Evolutionary conservation across 2,329 filamentous ascomycete genomes (phyloP).

Genomic region (Colletotrichum navitas): DNA sequence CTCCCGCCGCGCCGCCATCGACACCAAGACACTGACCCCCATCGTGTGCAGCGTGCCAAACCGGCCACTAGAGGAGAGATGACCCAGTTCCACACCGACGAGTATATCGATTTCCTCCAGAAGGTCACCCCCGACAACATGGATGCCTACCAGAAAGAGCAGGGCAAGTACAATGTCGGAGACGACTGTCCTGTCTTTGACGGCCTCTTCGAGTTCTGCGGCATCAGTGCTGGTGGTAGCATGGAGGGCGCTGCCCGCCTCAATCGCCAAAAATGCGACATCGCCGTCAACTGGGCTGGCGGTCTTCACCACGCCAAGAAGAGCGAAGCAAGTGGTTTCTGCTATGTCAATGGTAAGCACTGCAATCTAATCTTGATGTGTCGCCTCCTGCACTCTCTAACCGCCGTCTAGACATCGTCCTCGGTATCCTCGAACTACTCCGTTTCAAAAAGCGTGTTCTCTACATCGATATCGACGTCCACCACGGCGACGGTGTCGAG

Average conservation of each 20-base stretch:
- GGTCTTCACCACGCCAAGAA: conserved; percentile 98
- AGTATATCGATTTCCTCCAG: conserved; percentile 94
- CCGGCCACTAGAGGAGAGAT: conserved; percentile 91
- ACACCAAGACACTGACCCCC: conserved; percentile 27
- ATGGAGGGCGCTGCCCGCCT: conserved; percentile 94
- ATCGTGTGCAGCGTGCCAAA: conserved; percentile 75
- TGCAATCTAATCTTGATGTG: too few species aligned
- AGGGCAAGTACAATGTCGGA: conserved; percentile 93
- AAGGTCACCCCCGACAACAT: conserved; percentile 99
- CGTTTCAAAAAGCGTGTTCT: conserved; percentile 94
- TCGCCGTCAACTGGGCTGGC: conserved; percentile 98
- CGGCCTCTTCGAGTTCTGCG: conserved; percentile 96
- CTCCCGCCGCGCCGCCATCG: not conserved
- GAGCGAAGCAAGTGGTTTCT: conserved; percentile 95
- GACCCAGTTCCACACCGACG: conserved; percentile 92
- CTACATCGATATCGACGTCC: conserved; percentile 96
- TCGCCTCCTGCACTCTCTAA: conserved; percentile 5
- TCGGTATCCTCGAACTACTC: conserved; percentile 92
- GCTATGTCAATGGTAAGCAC: conserved; percentile 88
- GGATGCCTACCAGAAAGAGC: conserved; percentile 91
- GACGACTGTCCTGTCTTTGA: conserved; percentile 99
- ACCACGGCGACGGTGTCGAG: conserved; percentile 93
- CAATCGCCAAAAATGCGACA: conserved; percentile 92
- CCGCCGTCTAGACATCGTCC: conserved; percentile 82
- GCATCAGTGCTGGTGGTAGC: conserved; percentile 92